Percentiles rank a stretch among this genome's conserved stretches.
Conservation (phyloP, 805 yeast genomes). For the Ascoidea rubescens region DNA sequence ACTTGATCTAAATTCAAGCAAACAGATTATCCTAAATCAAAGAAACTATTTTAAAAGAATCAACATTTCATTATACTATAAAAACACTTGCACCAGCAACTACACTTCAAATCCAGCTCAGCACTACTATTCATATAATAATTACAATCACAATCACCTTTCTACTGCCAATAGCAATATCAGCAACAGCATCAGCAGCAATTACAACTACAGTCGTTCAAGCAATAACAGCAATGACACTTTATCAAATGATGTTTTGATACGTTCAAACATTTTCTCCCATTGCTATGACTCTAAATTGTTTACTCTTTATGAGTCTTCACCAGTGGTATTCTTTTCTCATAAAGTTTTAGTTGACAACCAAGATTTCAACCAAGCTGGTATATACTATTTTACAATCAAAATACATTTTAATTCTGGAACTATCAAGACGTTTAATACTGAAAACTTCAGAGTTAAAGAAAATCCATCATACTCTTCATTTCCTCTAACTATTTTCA, state of each 20-base stretch:
- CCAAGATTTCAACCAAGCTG: not conserved
- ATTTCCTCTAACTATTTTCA: not conserved
- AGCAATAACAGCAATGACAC: not conserved
- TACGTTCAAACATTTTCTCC: too few species aligned
- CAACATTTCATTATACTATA: not conserved
- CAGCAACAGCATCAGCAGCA: not conserved
- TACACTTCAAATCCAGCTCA: not conserved
- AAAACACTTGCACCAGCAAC: too few species aligned
- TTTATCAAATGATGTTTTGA: too few species aligned
- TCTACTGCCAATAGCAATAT: not conserved
- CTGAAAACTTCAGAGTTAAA: not conserved
- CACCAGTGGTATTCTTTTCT: not conserved
- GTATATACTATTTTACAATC: not conserved
- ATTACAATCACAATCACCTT: not conserved
- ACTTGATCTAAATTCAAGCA: not conserved
- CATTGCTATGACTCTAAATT: not conserved
- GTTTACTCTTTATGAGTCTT: not conserved
- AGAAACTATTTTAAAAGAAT: too few species aligned
- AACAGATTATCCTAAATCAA: not conserved
- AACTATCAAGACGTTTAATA: not conserved
- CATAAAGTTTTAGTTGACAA: not conserved
- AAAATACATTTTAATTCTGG: not conserved
- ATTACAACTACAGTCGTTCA: not conserved
- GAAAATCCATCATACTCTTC: not conserved
- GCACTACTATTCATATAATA: too few species aligned